phyloP scores from a whole-genome alignment of 768 basidiomycete species.

The Kondoa malvinella region DNA sequence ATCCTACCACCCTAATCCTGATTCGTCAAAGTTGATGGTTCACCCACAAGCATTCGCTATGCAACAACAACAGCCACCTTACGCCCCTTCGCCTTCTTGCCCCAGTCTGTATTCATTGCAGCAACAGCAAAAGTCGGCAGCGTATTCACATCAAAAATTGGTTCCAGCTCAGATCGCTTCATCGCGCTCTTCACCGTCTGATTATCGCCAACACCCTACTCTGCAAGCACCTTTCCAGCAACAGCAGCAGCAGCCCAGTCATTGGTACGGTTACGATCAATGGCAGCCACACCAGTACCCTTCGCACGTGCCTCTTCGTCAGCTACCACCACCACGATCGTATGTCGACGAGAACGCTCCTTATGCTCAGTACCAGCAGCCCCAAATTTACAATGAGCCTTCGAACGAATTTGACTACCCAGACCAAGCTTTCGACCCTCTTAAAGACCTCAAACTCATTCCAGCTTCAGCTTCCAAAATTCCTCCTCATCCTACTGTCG shows the following conservation, averaged over 20 bases:
- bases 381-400: neutral
- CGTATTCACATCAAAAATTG: neutral
- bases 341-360: neutral
- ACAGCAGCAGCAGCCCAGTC: neutral
- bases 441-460: neutral
- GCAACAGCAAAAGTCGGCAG: neutral
- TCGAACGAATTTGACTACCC: neutral
- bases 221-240: neutral
- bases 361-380: neutral
- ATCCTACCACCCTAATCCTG: neutral
- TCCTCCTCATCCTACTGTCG: conserved; percentile 23
- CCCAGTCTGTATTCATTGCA: neutral
- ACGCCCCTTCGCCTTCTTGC: neutral
- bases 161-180: neutral
- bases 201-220: neutral
- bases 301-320: neutral
- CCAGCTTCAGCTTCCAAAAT: conserved; percentile 16
- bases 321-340: neutral
- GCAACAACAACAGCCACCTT: neutral
- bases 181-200: neutral
- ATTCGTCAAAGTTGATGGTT: neutral
- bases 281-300: neutral
- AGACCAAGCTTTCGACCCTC: neutral
- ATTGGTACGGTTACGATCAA: neutral
- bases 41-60: neutral